A percentile compares a stretch with the other conserved stretches of the same genome.
Conservation (phyloP, 2,329 filamentous ascomycete genomes). For the Allantophomopsis cytisporea region DNA sequence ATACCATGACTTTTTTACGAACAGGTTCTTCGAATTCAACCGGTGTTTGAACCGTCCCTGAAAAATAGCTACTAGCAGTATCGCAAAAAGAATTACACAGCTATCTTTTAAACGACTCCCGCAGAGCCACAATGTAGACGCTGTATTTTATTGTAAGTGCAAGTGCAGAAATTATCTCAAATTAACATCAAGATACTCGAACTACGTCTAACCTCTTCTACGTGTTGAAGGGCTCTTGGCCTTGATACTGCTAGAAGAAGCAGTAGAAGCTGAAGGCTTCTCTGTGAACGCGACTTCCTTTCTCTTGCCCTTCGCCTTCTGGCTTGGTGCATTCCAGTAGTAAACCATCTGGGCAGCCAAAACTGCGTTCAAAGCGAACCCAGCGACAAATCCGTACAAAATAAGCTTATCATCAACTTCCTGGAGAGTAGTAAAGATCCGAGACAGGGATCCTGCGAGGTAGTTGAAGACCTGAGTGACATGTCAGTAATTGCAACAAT, state of each 20-base stretch:
- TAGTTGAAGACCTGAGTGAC: conserved; percentile 83
- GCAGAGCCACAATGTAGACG: too few relatives aligned
- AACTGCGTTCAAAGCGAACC: conserved; percentile 78
- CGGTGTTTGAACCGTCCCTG: too few relatives aligned
- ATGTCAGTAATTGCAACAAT: background rate
- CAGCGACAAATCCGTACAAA: conserved; percentile 85
- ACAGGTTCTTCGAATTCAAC: too few relatives aligned
- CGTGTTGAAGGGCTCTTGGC: conserved; percentile 16
- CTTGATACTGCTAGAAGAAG: conserved; percentile 5
- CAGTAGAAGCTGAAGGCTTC: conserved; percentile 7
- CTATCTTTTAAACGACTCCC: too few relatives aligned
- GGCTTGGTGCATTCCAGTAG: conserved; percentile 73
- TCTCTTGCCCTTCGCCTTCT: conserved; percentile 27
- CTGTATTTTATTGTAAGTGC: too few relatives aligned
- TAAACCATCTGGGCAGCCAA: conserved; percentile 85
- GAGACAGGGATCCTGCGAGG: conserved; percentile 77
- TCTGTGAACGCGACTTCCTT: conserved; percentile 14
- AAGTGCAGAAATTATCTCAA: too few relatives aligned
- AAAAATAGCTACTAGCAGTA: too few relatives aligned
- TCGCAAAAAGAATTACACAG: too few relatives aligned
- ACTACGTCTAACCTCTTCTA: conserved; percentile 12
- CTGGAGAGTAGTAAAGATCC: conserved; percentile 95
- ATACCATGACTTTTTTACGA: too few relatives aligned
- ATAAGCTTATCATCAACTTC: conserved; percentile 97
- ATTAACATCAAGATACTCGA: too few relatives aligned